Percentiles rank a stretch among this genome's conserved stretches.
phyloP scores from a whole-genome alignment of 306 rosid species.

The Casuarina glauca region DNA sequence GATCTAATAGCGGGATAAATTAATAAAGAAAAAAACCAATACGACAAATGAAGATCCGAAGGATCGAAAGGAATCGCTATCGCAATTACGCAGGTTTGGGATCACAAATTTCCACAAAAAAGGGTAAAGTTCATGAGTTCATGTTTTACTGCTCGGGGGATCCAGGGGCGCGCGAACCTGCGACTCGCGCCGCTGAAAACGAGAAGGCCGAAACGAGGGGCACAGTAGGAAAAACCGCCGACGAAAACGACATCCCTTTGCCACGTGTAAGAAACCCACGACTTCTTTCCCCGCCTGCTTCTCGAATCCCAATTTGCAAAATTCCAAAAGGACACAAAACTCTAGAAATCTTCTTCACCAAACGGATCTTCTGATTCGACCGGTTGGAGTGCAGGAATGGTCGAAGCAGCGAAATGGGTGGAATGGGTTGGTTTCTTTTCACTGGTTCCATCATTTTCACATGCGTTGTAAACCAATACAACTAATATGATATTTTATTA shows the following conservation, averaged over 20 bases:
- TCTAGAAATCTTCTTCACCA: no score
- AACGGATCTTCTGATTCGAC: no score
- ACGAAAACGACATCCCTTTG: neutral
- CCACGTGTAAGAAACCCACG: neutral
- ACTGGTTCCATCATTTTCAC: no score
- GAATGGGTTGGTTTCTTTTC: no score
- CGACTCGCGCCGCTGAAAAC: neutral
- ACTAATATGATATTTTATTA: no score
- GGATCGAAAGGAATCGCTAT: conserved; percentile 14
- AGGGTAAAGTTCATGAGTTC: neutral
- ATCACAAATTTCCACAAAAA: neutral
- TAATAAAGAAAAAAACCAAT: conserved; percentile 4
- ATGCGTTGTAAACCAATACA: no score
- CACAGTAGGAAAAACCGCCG: neutral
- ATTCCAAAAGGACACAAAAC: no score
- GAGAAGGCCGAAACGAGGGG: neutral
- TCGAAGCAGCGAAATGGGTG: no score
- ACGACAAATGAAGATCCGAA: neutral
- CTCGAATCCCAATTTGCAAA: no score
- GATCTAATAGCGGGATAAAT: conserved; percentile 5
- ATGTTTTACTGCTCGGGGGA: conserved; percentile 10
- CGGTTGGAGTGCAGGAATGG: no score
- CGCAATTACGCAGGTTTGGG: conserved; percentile 11
- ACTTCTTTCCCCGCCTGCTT: neutral
- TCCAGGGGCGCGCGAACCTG: neutral